Base-by-base conservation (phyloP, 208 protist species). In the Trypanosoma brucei region DNA sequence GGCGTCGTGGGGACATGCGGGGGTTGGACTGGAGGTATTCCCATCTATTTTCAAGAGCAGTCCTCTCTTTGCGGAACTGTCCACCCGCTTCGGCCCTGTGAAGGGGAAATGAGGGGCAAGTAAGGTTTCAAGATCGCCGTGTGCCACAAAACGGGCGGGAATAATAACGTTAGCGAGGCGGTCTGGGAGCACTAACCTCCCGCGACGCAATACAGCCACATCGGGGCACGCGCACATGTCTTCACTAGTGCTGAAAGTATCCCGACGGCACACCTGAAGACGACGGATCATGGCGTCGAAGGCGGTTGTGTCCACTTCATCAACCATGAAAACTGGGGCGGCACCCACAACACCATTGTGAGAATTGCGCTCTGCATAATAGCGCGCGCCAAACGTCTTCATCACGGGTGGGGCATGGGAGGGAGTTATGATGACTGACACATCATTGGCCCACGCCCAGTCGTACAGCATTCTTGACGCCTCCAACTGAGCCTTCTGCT, bases 401-500 rank as follows among this genome's bases (percentile, higher is more conserved):
- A 87, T 62, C 2, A 82, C 57, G 3, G 64, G 51, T 3, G 84
- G 84, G 30, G 66, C 67, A 50, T 72, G 64, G 61, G 85, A 83
- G 11, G 84, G 76, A 1, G 84, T 86, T 31, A 86, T 7, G 33
- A 91, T 67, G 0, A 79, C 69, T 13, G 59, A 53, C 44, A 82
- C 67, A 8, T 48, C 65, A 50, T 81, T 54, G 7, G 71, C 42
- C 58, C 79, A 67, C 22, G 78, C 77, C 55, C 73, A 84, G 13
- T 78, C 22, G 48, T 77, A 84, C 11, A 90, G 65, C 6, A 77
- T 65, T 34, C 71, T 49, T 34, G 79, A 70, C 5, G 75, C 83
- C 30, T 60, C 54, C 40, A 4, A 72, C 54, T 72, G 59, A 42
- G 67, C 59, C 45, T 62, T 54, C 1, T 72, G 45, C 31, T 62